Conservation (phyloP, 257 asterid species). For the Dorcoceras hygrometricum region DNA sequence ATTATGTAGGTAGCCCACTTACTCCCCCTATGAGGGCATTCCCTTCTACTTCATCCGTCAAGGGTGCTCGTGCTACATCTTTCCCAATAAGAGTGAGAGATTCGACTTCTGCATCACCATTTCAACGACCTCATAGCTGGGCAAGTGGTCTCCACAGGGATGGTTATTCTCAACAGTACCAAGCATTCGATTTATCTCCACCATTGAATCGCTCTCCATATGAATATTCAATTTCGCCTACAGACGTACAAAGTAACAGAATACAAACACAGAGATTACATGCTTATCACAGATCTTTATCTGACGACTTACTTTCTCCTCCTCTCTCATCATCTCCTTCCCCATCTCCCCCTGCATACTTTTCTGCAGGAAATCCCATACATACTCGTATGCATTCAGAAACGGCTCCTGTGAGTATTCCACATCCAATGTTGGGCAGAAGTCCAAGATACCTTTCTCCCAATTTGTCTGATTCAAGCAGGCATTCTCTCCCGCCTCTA, state of each 20-base stretch:
- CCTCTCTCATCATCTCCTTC: slow-evolving; percentile 90
- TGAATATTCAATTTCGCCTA: slow-evolving; percentile 57
- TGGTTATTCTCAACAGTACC: slow-evolving; percentile 44
- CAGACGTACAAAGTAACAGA: slow-evolving; percentile 43
- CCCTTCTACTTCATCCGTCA: slow-evolving; percentile 51
- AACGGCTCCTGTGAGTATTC: slow-evolving; percentile 91
- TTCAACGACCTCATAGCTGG: slow-evolving; percentile 93
- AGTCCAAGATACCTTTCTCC: slow-evolving; percentile 79
- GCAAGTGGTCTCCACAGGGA: slow-evolving; percentile 79
- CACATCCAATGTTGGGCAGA: slow-evolving; percentile 72
- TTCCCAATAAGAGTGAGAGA: slow-evolving; percentile 48
- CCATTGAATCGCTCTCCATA: slow-evolving; percentile 61
- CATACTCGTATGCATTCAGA: slow-evolving; percentile 55
- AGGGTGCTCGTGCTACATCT: slow-evolving; percentile 44
- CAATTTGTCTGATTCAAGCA: slow-evolving; percentile 80
- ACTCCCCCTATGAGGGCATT: slow-evolving; percentile 75
- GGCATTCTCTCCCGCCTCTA: slow-evolving; percentile 82
- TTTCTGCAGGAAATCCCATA: slow-evolving; percentile 36
- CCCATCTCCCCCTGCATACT: slow-evolving; percentile 78
- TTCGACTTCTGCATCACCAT: slow-evolving; percentile 47
- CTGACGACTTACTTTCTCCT: slow-evolving; percentile 79
- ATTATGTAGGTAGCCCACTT: slow-evolving; percentile 96
- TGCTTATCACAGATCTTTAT: slow-evolving; percentile 39
- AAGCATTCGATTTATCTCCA: slow-evolving; percentile 62
- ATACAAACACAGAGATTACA: slow-evolving; percentile 48